Conservation (phyloP, 768 basidiomycete genomes). For the Strobilomyces echinocephalus region DNA sequence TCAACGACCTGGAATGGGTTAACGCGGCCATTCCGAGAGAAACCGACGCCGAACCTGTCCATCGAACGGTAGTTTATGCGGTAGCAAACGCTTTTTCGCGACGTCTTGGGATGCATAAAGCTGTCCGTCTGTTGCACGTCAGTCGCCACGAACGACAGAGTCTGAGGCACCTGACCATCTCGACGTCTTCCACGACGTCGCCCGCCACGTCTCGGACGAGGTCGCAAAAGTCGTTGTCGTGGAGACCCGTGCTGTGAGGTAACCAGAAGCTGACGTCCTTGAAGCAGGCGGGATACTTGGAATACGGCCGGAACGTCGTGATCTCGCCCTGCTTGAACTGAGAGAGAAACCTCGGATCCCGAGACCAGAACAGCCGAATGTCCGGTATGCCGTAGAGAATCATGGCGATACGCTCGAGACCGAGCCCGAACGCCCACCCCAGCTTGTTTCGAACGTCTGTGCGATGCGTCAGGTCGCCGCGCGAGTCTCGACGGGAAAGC, state of each 20-base stretch:
- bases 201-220: conserved; percentile 89
- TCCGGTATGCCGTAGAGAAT: conserved; percentile 95
- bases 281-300: conserved; percentile 87
- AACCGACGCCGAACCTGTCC: conserved; percentile 61
- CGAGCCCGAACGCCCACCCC: conserved; percentile 98
- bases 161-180: conserved; percentile 48
- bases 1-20: conserved; percentile 56
- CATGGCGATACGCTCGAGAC: conserved; percentile 97
- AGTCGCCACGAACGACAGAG: background rate
- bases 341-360: conserved; percentile 77
- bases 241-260: conserved; percentile 49
- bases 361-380: conserved; percentile 96
- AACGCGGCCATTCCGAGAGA: conserved; percentile 1
- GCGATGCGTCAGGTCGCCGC: conserved; percentile 8
- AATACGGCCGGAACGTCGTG: conserved; percentile 83
- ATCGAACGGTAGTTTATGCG: conserved; percentile 93
- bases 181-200: conserved; percentile 87
- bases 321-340: conserved; percentile 82
- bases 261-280: conserved; percentile 97
- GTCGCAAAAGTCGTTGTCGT: conserved; percentile 98
- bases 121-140: conserved; percentile 67
- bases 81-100: conserved; percentile 76
- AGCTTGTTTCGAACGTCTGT: conserved; percentile 76
- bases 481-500: background rate
- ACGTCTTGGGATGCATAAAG: conserved; percentile 86